Evolutionary conservation across 2,329 filamentous ascomycete genomes (phyloP), one percentile per base, ranked within the genome.

Genomic region (Aspergillus sp.): DNA sequence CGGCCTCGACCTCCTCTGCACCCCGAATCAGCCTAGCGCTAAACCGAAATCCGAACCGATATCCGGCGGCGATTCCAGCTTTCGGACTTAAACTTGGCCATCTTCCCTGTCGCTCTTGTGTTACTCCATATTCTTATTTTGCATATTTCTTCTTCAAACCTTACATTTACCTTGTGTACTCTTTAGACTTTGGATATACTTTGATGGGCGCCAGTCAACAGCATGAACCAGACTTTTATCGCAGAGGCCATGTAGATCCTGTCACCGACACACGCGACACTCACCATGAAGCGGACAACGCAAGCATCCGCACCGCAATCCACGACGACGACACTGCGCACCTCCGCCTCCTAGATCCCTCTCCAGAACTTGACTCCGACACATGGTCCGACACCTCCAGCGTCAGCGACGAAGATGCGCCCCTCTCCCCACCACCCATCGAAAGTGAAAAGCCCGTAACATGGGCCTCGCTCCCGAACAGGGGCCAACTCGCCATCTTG

Each of bases 401-500:
- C 34, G 58, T 28, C 48, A 54, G 65, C 34, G 59, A 61, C 25
- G 63, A 66, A 8, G 59, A 66, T 46, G 66, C 68, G 17, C 59
- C 61, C 15, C 52, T 58, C 34, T 41, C 34, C 34, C 34, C 34
- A 41, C 34, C 34, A 15, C 34, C 8, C 34, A 53, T 49, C 7
- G 59, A 68, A 19, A 55, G 63, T 1, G 76, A 81, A 50, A 78
- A 81, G 31, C 80, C 82, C 0, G 84, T 90, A 23, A 85, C 87
- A 62, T 95, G 91, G 91, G 80, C 80, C 46, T 87, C 90, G 13
- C 80, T 96, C 1, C 93, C 93, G 0, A 84, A 86, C 61, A 96
- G 93, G 76, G 83, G 86, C 50, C 92, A 96, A 76, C 83, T 96
- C 22, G 79, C 89, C 31, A 88, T 96, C 60, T 83, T 96, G 54